phyloP scores from a whole-genome alignment of 225 moss, liverwort and hornwort genomes.

The Bryoerythrophyllum caledonicum region DNA sequence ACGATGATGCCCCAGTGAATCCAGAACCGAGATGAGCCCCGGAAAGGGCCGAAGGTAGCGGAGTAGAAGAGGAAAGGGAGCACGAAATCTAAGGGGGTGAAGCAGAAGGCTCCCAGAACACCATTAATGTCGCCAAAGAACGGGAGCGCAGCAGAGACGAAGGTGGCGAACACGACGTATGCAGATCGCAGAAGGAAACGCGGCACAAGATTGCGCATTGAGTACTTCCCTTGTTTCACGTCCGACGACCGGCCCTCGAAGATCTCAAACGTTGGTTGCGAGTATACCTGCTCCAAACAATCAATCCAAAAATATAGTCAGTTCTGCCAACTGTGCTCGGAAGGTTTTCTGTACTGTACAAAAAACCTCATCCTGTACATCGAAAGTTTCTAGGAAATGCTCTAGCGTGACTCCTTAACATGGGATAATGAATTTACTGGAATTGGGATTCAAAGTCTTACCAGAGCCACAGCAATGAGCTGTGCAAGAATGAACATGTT shows the following conservation, averaged over 20 bases:
- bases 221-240: slow-evolving; percentile 41
- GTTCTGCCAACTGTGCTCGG: neutral
- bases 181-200: slow-evolving; percentile 48
- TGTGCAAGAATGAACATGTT: slow-evolving; percentile 54
- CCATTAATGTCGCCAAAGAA: slow-evolving; percentile 70
- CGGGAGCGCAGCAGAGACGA: slow-evolving; percentile 65
- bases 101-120: slow-evolving; percentile 66
- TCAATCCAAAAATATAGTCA: neutral
- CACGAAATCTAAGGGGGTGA: slow-evolving; percentile 68
- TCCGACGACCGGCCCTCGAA: slow-evolving; percentile 54
- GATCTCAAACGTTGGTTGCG: slow-evolving; percentile 72
- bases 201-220: slow-evolving; percentile 49
- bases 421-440: neutral
- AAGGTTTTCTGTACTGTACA: too few relatives aligned
- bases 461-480: slow-evolving; percentile 57
- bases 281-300: slow-evolving; percentile 47
- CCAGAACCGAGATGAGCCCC: slow-evolving; percentile 49
- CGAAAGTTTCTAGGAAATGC: neutral
- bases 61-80: slow-evolving; percentile 65
- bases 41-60: slow-evolving; percentile 46
- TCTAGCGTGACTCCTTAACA: neutral
- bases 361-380: neutral
- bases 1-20: slow-evolving; percentile 37
- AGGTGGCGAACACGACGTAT: slow-evolving; percentile 50
- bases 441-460: slow-evolving; percentile 23